Evolutionary conservation across 345 rosid species (phyloP).

Genomic region (Linum trigynum): DNA sequence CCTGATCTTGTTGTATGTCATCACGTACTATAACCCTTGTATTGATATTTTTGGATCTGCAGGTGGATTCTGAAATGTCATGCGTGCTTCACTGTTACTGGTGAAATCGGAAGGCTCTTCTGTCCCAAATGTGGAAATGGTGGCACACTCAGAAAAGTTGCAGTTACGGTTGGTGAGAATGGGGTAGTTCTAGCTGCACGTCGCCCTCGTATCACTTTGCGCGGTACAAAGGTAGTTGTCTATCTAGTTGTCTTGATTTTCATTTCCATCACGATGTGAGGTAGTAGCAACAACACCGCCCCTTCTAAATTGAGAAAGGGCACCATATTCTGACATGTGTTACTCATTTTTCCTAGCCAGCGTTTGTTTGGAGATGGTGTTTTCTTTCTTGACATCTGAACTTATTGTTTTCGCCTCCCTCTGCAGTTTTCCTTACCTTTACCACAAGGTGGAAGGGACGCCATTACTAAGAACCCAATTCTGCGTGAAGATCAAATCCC

Average conservation of each 20-base stretch:
- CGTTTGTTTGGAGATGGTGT: too few species aligned
- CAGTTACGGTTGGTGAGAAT: slow-evolving; percentile 74
- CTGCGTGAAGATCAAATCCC: slow-evolving; percentile 96
- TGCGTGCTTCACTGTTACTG: slow-evolving; percentile 87
- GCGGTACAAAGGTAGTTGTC: slow-evolving; percentile 73
- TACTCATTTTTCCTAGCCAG: too few species aligned
- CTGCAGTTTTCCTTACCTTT: slow-evolving; percentile 73
- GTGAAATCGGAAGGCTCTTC: slow-evolving; percentile 70
- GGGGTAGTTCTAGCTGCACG: slow-evolving; percentile 56
- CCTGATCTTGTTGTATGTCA: not conserved
- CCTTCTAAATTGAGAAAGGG: too few species aligned
- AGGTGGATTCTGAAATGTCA: slow-evolving; percentile 95
- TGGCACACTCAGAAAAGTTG: slow-evolving; percentile 79
- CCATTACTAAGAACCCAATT: slow-evolving; percentile 63
- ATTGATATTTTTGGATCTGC: slow-evolving; percentile 11
- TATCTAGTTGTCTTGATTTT: not conserved
- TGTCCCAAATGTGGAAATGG: slow-evolving; percentile 98
- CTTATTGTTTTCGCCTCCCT: not conserved
- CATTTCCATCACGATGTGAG: not conserved
- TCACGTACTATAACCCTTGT: not conserved
- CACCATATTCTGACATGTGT: too few species aligned
- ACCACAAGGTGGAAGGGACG: slow-evolving; percentile 93
- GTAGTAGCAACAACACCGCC: not conserved
- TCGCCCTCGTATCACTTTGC: slow-evolving; percentile 54
- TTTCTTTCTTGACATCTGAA: too few species aligned